phyloP scores from a whole-genome alignment of 2,329 filamentous ascomycete genomes.

The Talaromyces sp. region DNA sequence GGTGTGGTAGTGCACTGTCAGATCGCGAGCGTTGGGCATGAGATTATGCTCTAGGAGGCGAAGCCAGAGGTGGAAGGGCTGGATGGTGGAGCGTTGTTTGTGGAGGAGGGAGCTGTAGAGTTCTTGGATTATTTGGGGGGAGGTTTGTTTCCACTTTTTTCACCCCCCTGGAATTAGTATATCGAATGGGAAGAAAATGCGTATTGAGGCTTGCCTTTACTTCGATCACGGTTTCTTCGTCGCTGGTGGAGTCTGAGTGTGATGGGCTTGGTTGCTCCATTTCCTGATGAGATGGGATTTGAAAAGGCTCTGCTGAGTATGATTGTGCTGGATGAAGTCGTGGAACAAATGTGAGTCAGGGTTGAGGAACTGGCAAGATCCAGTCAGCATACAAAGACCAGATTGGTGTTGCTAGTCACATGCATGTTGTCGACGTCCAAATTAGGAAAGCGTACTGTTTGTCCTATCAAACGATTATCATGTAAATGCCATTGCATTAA shows the following conservation, averaged over 20 bases:
- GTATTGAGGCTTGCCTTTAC: constrained; percentile 1
- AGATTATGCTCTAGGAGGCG: constrained; percentile 14
- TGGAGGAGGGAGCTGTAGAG: constrained; percentile 10
- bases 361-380: background rate
- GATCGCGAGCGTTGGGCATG: constrained; percentile 12
- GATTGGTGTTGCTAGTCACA: background rate
- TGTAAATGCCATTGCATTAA: constrained; percentile 4
- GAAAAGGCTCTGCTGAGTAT: background rate
- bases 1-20: constrained; percentile 11
- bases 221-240: background rate
- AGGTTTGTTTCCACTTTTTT: constrained; percentile 8
- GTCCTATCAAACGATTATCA: background rate
- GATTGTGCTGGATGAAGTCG: background rate
- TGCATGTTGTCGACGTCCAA: background rate
- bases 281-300: background rate
- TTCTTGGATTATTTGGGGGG: constrained; percentile 2
- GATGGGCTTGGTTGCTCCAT: background rate
- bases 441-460: background rate
- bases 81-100: constrained; percentile 7
- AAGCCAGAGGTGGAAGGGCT: constrained; percentile 15
- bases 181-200: background rate
- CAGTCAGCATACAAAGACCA: background rate
- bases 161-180: background rate
- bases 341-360: background rate
- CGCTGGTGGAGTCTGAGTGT: background rate